Evolutionary conservation across 2,329 filamentous ascomycete species (phyloP).

Genomic region (Beauveria scarabaeidicola): DNA sequence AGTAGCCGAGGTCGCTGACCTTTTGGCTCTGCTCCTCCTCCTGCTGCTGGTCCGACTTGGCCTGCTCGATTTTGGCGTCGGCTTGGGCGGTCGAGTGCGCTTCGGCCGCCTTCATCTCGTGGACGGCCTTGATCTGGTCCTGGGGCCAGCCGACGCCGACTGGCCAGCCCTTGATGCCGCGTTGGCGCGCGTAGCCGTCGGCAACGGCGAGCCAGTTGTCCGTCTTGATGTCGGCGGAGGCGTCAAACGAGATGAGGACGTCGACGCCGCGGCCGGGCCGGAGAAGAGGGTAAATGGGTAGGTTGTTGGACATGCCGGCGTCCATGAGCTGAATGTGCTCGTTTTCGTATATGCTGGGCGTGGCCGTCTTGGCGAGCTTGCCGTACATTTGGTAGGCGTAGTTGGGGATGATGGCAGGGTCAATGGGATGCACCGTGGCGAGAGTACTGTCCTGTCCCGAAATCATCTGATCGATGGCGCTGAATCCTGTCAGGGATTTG

Average conservation of each 20-base stretch:
- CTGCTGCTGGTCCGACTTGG: conserved; percentile 34
- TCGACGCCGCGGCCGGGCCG: conserved; percentile 84
- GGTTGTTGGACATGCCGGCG: conserved; percentile 96
- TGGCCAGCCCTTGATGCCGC: conserved; percentile 90
- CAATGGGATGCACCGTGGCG: conserved; percentile 87
- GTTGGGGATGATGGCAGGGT: conserved; percentile 85
- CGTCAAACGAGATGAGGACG: conserved; percentile 86
- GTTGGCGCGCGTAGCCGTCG: conserved; percentile 85
- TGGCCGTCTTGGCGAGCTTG: conserved; percentile 66
- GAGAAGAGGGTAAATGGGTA: conserved; percentile 90
- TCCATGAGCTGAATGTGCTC: conserved; percentile 84
- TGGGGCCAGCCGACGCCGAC: conserved; percentile 90
- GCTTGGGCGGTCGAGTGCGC: conserved; percentile 52
- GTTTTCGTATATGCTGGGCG: conserved; percentile 62
- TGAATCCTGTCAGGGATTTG: conserved; percentile 64
- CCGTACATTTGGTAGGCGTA: conserved; percentile 75
- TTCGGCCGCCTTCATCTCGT: conserved; percentile 57
- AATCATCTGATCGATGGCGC: conserved; percentile 71
- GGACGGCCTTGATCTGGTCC: conserved; percentile 32
- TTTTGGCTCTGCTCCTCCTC: conserved; percentile 23
- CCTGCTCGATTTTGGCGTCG: conserved; percentile 53
- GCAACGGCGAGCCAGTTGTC: conserved; percentile 95
- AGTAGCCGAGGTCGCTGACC: conserved; percentile 68
- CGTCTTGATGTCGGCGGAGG: conserved; percentile 82
- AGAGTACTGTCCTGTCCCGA: conserved; percentile 75